Percentiles rank a stretch among this genome's conserved stretches.
Evolutionary conservation across 2,329 filamentous ascomycete genomes (phyloP).

Genomic region (Achaetomium macrosporum): DNA sequence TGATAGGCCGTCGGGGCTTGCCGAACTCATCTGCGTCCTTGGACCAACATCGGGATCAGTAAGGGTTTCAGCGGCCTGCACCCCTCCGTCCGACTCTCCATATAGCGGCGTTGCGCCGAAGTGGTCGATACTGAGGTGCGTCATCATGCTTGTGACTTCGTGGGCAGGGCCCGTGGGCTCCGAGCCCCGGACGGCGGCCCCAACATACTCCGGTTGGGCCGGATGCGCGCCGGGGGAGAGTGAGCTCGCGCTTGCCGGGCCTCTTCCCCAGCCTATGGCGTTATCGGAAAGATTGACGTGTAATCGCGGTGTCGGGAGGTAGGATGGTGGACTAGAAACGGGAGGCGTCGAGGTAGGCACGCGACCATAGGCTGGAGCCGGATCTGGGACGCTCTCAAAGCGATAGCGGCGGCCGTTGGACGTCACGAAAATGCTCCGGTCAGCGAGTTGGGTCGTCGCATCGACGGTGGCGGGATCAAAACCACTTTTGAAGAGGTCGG

Average conservation of each 20-base stretch:
- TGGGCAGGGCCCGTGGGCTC: slow-evolving; percentile 12
- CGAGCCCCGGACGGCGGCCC: background rate
- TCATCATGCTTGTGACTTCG: slow-evolving; percentile 21
- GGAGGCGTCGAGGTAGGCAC: slow-evolving; percentile 6
- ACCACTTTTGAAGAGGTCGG: slow-evolving; percentile 23
- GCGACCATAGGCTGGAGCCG: background rate
- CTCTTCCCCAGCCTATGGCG: slow-evolving; percentile 16
- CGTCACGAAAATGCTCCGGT: slow-evolving; percentile 26
- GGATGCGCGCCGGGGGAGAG: slow-evolving; percentile 14
- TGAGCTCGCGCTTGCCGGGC: slow-evolving; percentile 18
- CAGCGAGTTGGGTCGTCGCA: slow-evolving; percentile 25
- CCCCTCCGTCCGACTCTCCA: slow-evolving; percentile 25
- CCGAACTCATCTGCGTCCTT: background rate
- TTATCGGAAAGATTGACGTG: slow-evolving; percentile 5
- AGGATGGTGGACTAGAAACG: background rate
- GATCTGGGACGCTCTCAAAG: slow-evolving; percentile 24
- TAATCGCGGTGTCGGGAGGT: background rate
- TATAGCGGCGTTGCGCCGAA: slow-evolving; percentile 25
- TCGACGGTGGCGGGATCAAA: slow-evolving; percentile 26
- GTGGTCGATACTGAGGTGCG: slow-evolving; percentile 17
- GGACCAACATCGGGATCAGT: slow-evolving; percentile 21
- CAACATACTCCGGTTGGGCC: slow-evolving; percentile 4
- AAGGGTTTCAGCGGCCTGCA: slow-evolving; percentile 24
- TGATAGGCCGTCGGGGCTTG: background rate
- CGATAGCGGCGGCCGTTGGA: slow-evolving; percentile 26